Percentiles rank a stretch among this genome's conserved stretches.
phyloP scores from a whole-genome alignment of 2,329 filamentous ascomycete genomes.

The Pseudogymnoascus pannorum region DNA sequence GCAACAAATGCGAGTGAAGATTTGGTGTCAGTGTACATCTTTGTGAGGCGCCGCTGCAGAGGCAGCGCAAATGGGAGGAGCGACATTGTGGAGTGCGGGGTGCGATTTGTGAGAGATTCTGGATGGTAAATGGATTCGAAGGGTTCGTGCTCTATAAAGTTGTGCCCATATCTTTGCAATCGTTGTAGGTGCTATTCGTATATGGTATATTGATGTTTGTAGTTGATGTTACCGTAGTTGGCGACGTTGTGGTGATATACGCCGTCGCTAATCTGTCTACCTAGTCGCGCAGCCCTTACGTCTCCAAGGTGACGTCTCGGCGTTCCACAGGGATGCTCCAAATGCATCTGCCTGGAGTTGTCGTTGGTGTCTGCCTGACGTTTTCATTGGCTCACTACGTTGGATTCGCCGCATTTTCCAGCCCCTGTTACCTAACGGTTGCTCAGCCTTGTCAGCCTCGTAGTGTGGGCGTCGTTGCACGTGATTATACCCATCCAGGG shows the following conservation, averaged over 20 bases:
- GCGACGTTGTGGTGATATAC: background rate
- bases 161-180: background rate
- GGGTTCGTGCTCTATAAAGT: background rate
- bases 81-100: background rate
- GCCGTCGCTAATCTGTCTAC: background rate
- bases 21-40: constrained; percentile 76
- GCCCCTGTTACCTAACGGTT: background rate
- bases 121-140: background rate
- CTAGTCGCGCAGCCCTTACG: background rate
- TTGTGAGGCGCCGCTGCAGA: constrained; percentile 56
- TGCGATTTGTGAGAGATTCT: background rate
- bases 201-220: background rate
- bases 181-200: background rate
- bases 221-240: background rate
- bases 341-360: constrained; percentile 7
- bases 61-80: constrained; percentile 26
- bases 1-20: constrained; percentile 68
- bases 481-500: background rate
- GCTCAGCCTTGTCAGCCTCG: constrained; percentile 3
- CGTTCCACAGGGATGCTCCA: background rate
- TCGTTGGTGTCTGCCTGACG: background rate
- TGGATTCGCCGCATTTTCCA: constrained; percentile 3
- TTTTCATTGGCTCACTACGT: background rate
- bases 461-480: background rate
- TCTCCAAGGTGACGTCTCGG: background rate